Evolutionary conservation across 2,329 filamentous ascomycete species (phyloP).

Genomic region (Fusarium illudens): DNA sequence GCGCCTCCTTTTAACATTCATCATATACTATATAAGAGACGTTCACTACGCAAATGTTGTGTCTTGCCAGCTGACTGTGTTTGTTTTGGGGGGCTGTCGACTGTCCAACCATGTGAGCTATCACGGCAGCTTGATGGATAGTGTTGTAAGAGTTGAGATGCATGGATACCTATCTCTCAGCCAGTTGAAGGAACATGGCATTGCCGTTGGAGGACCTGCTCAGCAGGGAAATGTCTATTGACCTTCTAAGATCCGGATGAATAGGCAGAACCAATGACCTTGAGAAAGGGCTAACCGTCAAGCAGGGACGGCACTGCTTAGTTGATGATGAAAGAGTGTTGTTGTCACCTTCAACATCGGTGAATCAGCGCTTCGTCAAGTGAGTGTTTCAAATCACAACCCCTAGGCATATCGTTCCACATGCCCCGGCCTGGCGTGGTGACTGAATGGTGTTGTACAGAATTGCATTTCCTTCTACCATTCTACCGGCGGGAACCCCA

Average conservation of each 20-base stretch:
- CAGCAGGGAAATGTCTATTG: no score
- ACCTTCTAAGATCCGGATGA: no score
- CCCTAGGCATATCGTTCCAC: not conserved
- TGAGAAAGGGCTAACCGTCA: no score
- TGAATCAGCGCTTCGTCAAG: not conserved
- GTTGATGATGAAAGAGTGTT: not conserved
- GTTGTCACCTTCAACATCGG: not conserved
- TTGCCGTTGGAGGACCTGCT: no score
- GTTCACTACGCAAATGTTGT: slow-evolving; percentile 18
- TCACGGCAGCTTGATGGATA: not conserved
- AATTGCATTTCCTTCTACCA: slow-evolving; percentile 36
- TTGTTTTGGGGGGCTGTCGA: not conserved
- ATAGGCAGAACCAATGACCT: no score
- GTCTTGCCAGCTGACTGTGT: not conserved
- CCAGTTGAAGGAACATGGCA: not conserved
- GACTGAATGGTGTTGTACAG: slow-evolving; percentile 30
- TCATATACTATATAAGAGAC: slow-evolving; percentile 31
- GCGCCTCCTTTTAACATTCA: slow-evolving; percentile 32
- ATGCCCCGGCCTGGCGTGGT: not conserved
- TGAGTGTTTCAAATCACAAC: not conserved
- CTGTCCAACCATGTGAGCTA: not conserved
- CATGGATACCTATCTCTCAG: not conserved
- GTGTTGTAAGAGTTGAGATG: not conserved
- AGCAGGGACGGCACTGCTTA: not conserved
- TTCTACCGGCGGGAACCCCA: slow-evolving; percentile 31